Conservation (phyloP, 495 filamentous ascomycete species). For the Trichoderma reesei region DNA sequence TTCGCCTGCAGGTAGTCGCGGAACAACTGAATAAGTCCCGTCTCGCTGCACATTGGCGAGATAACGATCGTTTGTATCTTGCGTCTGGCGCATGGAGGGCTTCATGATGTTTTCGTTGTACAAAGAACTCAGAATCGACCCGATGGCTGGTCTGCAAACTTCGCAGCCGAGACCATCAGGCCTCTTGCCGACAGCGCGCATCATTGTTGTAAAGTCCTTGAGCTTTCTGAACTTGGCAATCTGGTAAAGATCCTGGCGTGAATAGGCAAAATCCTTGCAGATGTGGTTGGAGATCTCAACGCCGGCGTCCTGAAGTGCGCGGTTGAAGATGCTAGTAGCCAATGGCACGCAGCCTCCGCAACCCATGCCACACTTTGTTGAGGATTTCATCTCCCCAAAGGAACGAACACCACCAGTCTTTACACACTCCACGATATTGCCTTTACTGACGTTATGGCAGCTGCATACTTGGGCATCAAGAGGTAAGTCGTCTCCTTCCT, state of each 20-base stretch:
- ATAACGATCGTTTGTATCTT: constrained; percentile 90
- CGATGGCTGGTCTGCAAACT: constrained; percentile 80
- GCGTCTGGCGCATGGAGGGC: constrained; percentile 61
- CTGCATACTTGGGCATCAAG: constrained; percentile 91
- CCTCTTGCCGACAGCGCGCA: constrained; percentile 71
- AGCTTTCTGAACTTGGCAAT: constrained; percentile 78
- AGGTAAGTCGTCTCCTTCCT: constrained; percentile 48
- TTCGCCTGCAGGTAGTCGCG: constrained; percentile 77
- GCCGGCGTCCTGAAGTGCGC: constrained; percentile 82
- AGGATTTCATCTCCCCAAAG: constrained; percentile 80
- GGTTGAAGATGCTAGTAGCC: constrained; percentile 87
- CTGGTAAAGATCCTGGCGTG: constrained; percentile 82
- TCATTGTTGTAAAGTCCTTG: constrained; percentile 66
- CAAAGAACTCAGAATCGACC: constrained; percentile 72
- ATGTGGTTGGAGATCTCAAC: constrained; percentile 83
- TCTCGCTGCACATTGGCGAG: constrained; percentile 94
- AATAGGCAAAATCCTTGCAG: constrained; percentile 81
- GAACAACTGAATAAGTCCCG: constrained; percentile 86
- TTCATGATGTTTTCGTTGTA: constrained; percentile 86
- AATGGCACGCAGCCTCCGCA: constrained; percentile 94
- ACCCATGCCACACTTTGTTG: constrained; percentile 90
- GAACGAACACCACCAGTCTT: constrained; percentile 80
- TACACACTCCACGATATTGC: constrained; percentile 62
- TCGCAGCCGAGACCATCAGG: constrained; percentile 77
- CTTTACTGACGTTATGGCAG: constrained; percentile 93